Conservation (phyloP, 73 alveolate species). For the Durusdinium trenchii region DNA sequence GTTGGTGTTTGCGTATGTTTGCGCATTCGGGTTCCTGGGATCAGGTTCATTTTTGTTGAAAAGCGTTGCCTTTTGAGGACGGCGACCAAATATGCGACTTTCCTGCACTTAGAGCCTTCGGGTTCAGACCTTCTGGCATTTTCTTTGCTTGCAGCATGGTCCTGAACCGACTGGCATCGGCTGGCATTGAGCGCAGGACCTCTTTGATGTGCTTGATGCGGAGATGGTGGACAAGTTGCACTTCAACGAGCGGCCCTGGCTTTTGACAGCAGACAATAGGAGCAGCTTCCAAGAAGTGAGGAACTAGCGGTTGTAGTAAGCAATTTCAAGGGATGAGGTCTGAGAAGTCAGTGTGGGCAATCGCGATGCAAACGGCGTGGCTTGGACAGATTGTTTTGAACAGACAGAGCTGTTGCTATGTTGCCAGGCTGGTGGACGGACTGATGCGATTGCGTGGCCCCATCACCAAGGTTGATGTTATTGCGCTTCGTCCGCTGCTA, state of each 20-base stretch:
- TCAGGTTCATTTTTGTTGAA: not conserved
- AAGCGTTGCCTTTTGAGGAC: not conserved
- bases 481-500: constrained; percentile 23
- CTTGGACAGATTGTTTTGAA: too few species aligned
- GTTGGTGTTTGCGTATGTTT: not conserved
- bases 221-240: constrained; percentile 44
- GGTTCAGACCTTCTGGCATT: too few species aligned
- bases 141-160: not conserved
- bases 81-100: constrained; percentile 52
- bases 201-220: constrained; percentile 77
- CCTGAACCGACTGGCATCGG: not conserved
- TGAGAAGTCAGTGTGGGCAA: not conserved
- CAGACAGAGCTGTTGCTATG: not conserved
- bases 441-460: constrained; percentile 81
- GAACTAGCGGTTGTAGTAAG: not conserved
- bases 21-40: not conserved
- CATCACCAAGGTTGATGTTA: constrained; percentile 79
- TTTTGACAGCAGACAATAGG: not conserved
- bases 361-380: not conserved
- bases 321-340: not conserved
- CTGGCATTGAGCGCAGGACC: not conserved
- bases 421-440: constrained; percentile 76
- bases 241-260: constrained; percentile 58
- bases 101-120: not conserved
- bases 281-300: not conserved